Base-by-base conservation (phyloP, 257 asterid genomes). In the Scutellaria barbata region DNA sequence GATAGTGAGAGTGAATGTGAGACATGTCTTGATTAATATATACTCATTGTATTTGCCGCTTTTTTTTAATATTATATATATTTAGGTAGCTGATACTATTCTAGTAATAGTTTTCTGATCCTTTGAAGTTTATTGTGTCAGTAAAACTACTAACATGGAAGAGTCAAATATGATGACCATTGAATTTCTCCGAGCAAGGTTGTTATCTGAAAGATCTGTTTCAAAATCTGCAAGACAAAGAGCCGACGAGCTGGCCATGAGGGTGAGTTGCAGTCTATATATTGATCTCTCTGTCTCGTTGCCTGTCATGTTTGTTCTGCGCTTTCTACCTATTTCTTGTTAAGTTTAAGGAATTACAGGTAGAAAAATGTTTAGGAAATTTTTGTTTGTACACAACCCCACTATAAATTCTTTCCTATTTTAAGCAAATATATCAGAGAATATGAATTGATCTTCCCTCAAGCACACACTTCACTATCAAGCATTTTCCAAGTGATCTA, bases 181-280 rank as follows among this genome's bases (percentile, higher is more conserved):
- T 70, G 96, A 95, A 63, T 94, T 85, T 84, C 95, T 94, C 53
- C 87, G 96, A 60, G 96, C 88, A 62, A 81, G 92, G 79, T 80
- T 94, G 81, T 81, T 91, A 77, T 74, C 98, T 66, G 98, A 94
- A 86, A 91, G 98, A 77, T 90, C 99, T 12, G 82, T 92, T 74
- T 94, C 96, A 48, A 87, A 81, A 76, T 62, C 94, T 6, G 92
- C 96, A 20, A 87, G 82, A 75, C 89, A 87, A 83, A 85, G 97
- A 88, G 96, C 95, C 46, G 86, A 92, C 80, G 98, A 92, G 64
- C 94, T 95, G 73, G 76, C 97, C 76, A 84, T 78, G 76, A 89
- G 90, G 96, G 99, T 95, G 75, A 81, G 89, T 81, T 16, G 35
- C 63, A 17, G 76, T 46, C 35, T 57, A 39, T 59, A 41, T 33